phyloP scores from a whole-genome alignment of 1,139 yeast species.

The Sugiyamaella sp. region DNA sequence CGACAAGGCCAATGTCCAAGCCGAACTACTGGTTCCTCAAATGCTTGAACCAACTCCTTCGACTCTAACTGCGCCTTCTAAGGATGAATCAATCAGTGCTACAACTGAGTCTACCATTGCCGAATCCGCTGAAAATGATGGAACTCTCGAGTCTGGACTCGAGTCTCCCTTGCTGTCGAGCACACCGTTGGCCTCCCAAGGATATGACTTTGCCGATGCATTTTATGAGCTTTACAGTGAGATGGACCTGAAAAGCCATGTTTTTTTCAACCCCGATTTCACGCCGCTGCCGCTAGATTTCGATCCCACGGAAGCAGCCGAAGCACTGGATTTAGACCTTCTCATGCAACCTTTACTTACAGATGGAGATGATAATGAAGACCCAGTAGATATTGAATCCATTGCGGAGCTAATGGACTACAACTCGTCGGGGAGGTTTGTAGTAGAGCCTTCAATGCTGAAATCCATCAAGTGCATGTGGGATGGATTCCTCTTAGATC shows the following conservation, averaged over 20 bases:
- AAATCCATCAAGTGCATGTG: constrained; percentile 4
- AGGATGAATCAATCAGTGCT: too few species aligned
- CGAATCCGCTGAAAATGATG: not conserved
- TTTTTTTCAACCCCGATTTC: constrained; percentile 17
- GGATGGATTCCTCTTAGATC: constrained; percentile 11
- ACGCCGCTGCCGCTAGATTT: constrained; percentile 5
- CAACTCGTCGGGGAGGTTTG: not conserved
- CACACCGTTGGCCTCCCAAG: not conserved
- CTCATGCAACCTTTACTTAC: constrained; percentile 12
- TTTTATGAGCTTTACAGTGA: constrained; percentile 18
- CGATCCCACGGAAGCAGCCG: constrained; percentile 6
- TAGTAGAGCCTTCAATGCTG: constrained; percentile 1
- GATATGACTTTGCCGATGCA: constrained; percentile 8
- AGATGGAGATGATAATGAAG: constrained; percentile 1
- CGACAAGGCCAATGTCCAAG: too few species aligned
- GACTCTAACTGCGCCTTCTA: not conserved
- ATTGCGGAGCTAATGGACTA: constrained; percentile 4
- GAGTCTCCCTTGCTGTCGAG: not conserved
- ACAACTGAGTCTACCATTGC: too few species aligned
- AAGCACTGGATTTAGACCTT: constrained; percentile 13
- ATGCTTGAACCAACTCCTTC: not conserved
- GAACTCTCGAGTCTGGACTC: not conserved
- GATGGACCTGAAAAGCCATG: constrained; percentile 21
- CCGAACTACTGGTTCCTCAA: too few species aligned
- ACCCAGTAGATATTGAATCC: not conserved